Evolutionary conservation across 257 asterid genomes (phyloP).

Genomic region (Primulina tabacum): DNA sequence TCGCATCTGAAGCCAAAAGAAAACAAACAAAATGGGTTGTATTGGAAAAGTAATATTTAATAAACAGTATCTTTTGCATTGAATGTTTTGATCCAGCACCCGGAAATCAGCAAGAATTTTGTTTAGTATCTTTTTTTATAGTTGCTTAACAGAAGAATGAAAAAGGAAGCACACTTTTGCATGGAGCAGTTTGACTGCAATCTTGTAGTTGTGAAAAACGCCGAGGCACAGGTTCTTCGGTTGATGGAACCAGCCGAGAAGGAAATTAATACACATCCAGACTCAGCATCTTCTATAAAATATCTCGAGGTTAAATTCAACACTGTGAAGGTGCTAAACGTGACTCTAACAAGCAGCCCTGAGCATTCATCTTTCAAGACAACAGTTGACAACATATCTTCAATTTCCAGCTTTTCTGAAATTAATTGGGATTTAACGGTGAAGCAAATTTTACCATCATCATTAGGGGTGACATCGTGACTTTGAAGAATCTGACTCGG

Average conservation of each 20-base stretch:
- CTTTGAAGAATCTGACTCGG: constrained; percentile 47
- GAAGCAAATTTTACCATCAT: constrained; percentile 29
- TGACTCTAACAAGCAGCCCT: constrained; percentile 84
- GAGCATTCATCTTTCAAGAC: constrained; percentile 42
- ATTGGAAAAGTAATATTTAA: constrained; percentile 67
- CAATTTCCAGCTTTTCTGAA: constrained; percentile 53
- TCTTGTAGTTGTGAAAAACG: constrained; percentile 55
- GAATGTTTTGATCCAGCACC: constrained; percentile 1
- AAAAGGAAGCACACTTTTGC: constrained; percentile 64
- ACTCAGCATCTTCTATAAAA: constrained; percentile 25
- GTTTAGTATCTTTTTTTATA: not conserved
- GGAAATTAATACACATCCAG: constrained; percentile 23
- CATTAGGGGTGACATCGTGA: constrained; percentile 20
- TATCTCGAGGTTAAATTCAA: constrained; percentile 25
- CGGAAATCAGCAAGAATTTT: not conserved
- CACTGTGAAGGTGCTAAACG: constrained; percentile 63
- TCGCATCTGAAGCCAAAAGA: constrained; percentile 76
- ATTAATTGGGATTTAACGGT: constrained; percentile 46
- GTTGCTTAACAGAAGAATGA: constrained; percentile 45
- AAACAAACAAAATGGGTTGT: constrained; percentile 71
- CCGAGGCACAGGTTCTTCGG: constrained; percentile 67
- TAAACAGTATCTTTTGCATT: not conserved
- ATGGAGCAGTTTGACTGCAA: constrained; percentile 77
- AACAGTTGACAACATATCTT: constrained; percentile 45
- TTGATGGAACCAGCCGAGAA: constrained; percentile 41